Base-by-base conservation (phyloP, 345 rosid species). In the Zanthoxylum bungeanum region DNA sequence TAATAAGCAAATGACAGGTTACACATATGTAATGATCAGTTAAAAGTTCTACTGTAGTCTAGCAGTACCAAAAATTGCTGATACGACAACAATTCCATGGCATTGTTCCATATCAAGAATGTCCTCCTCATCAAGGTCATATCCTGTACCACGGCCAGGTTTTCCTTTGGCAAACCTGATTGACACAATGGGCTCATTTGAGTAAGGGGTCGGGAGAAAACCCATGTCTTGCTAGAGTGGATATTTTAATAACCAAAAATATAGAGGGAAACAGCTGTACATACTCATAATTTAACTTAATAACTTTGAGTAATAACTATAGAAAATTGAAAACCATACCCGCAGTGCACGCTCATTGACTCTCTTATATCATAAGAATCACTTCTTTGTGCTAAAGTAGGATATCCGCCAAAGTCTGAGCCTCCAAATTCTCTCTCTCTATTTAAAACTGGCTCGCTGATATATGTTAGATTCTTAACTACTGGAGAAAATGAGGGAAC, bases 321-420 rank as follows among this genome's bases (percentile, higher is more conserved):
- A 25, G 1, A 42, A 44, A 42, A 55, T 22, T 33, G 36, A 70
- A 58, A 79, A 60, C 52, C 98, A 72, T 82, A 95, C 99, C 99
- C 98, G 73, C 98, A 96, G 69, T 91, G 92, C 78, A 96, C 77
- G n/a, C 68, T 86, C 98, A 96, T 96, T 19, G 89, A 87, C 75
- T 89, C 97, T 79, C 82, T 83, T 76, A 93, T 81, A 63, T 93
- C 85, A 82, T 85, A 93, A 69, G 97, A 93, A 75, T 91, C 92
- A 76, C 73, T 87, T 83, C 99, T 85, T 59, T 89, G 89, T 72
- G 80, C 85, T 71, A 93, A 73, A 70, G 97, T 85, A 78, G 99
- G 95, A 81, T 85, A 96, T 64, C 99, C 99, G 69, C 99, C 98
- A 81, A 96, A 96, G 27, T 89, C 97, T 1, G 99, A 96, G 69